These are phyloP conservation scores for Symbiodinium natans DNA, from an alignment of 73 alveolate genomes.

Conservation along the genomic window DNA sequence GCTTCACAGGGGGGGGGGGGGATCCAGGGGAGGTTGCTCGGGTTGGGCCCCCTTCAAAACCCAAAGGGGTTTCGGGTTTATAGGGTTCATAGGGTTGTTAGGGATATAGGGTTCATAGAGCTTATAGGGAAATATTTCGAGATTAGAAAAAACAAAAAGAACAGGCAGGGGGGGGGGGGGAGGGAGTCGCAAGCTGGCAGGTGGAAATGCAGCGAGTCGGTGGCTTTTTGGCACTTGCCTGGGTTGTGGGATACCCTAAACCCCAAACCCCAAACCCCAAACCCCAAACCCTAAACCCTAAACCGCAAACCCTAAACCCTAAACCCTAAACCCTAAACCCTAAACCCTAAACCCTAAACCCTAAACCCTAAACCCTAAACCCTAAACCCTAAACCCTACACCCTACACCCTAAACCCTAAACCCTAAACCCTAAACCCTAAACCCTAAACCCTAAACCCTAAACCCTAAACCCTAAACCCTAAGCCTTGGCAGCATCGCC, in stretches of 20 bases:
- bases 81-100: not conserved
- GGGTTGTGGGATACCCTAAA: not conserved
- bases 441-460: too few species aligned
- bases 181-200: too few species aligned
- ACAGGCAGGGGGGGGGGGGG: too few species aligned
- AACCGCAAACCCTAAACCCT: not conserved
- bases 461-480: too few species aligned
- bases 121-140: too few species aligned
- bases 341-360: not conserved
- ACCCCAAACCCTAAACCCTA: not conserved
- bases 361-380: not conserved
- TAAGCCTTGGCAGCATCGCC: slow-evolving; percentile 37
- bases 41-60: not conserved
- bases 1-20: not conserved
- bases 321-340: not conserved
- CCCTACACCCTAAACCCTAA: too few species aligned
- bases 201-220: too few species aligned
- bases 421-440: not conserved
- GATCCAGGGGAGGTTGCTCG: too few species aligned
- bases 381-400: not conserved
- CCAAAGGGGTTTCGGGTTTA: not conserved
- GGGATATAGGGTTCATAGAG: not conserved
- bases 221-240: too few species aligned
- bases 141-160: too few species aligned
- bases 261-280: not conserved